phyloP scores from a whole-genome alignment of 2,329 filamentous ascomycete genomes.

The Cordyceps cateniannulata region DNA sequence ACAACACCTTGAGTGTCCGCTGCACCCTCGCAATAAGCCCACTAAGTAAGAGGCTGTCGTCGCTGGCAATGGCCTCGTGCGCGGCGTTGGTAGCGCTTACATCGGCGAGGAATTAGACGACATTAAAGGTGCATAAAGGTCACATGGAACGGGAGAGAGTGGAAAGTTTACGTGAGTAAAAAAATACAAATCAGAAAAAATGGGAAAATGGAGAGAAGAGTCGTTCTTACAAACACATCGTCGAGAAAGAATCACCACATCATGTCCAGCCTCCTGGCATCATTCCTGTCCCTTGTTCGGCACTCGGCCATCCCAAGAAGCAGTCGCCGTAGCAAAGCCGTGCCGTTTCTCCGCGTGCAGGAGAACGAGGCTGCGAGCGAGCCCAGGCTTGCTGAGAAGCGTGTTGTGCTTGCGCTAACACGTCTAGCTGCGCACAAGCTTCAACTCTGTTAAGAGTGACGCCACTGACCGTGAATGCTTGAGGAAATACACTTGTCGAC shows the following conservation, averaged over 20 bases:
- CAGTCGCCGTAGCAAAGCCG: too few species aligned
- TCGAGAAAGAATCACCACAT: not conserved
- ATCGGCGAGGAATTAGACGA: not conserved
- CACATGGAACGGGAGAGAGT: slow-evolving; percentile 3
- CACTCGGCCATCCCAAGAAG: not conserved
- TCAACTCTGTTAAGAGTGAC: too few species aligned
- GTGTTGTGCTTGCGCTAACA: too few species aligned
- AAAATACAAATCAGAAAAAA: not conserved
- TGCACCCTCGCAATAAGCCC: not conserved
- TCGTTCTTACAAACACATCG: not conserved
- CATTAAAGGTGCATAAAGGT: not conserved
- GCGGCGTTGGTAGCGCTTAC: not conserved
- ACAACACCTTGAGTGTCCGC: not conserved
- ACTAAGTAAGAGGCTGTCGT: not conserved
- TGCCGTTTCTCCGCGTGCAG: too few species aligned
- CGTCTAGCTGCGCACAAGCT: too few species aligned
- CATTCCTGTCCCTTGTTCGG: not conserved
- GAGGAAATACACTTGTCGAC: too few species aligned
- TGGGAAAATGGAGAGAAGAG: too few species aligned
- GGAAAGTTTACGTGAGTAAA: not conserved
- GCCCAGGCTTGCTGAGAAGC: too few species aligned
- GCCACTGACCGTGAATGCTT: too few species aligned
- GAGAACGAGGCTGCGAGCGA: too few species aligned
- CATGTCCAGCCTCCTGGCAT: not conserved
- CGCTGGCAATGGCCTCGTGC: not conserved